These are phyloP conservation scores for Talaromyces sp. DNA, from an alignment of 2,329 filamentous ascomycete genomes.

Conservation along the genomic window DNA sequence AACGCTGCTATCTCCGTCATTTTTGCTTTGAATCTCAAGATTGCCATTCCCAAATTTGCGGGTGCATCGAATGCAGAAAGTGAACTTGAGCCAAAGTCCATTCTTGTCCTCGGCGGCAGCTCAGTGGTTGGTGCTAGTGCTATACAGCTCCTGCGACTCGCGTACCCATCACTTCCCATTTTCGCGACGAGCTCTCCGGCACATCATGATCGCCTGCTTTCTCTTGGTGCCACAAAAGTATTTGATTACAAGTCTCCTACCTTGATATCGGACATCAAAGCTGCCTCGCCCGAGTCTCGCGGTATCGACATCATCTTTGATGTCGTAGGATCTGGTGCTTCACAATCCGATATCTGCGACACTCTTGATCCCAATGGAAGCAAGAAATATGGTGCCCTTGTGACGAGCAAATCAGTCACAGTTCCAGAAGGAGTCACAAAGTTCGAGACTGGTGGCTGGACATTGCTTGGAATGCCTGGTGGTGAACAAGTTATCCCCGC, in stretches of 20 bases:
- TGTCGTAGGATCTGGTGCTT: constrained; percentile 27
- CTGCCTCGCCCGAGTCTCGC: constrained; percentile 11
- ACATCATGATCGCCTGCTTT: constrained; percentile 7
- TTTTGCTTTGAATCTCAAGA: neutral
- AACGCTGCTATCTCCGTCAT: constrained; percentile 9
- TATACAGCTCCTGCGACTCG: constrained; percentile 37
- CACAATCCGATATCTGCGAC: constrained; percentile 25
- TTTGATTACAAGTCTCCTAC: constrained; percentile 8
- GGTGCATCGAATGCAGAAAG: constrained; percentile 22
- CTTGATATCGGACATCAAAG: constrained; percentile 11
- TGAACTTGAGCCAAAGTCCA: constrained; percentile 23
- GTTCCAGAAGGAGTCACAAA: constrained; percentile 29
- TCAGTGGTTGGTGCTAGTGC: constrained; percentile 33
- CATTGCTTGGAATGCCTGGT: constrained; percentile 24
- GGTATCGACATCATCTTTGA: constrained; percentile 36
- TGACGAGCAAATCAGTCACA: constrained; percentile 25
- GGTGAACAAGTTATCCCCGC: constrained; percentile 23
- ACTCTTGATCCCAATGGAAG: constrained; percentile 26
- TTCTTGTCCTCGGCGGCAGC: constrained; percentile 39
- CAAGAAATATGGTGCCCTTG: constrained; percentile 29
- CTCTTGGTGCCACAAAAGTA: constrained; percentile 6
- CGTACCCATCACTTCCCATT: constrained; percentile 29
- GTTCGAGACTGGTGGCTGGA: constrained; percentile 23
- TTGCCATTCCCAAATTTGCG: constrained; percentile 8
- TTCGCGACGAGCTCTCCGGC: constrained; percentile 32